phyloP scores from a whole-genome alignment of 805 yeast species.

The Monosporozyma solicola region DNA sequence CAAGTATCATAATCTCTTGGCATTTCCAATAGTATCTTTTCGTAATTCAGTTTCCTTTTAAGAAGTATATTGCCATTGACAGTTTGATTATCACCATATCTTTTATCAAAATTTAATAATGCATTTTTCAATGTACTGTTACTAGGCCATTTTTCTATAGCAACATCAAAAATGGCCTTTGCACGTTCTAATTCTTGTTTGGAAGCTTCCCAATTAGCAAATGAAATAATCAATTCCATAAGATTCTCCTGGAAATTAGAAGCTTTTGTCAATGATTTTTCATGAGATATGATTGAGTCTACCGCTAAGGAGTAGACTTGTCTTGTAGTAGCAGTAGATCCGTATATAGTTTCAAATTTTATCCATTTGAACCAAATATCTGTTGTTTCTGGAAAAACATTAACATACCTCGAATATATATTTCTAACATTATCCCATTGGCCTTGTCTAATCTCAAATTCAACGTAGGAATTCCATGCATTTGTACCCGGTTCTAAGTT shows the following conservation, averaged over 20 bases:
- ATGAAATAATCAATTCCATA: conserved; percentile 31
- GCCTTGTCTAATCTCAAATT: conserved; percentile 61
- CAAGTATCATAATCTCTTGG: conserved; percentile 66
- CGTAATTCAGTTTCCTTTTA: conserved; percentile 51
- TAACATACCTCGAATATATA: conserved; percentile 49
- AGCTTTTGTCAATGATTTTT: conserved; percentile 4
- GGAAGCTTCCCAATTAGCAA: conserved; percentile 66
- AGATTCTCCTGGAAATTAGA: conserved; percentile 29
- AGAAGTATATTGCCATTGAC: conserved; percentile 43
- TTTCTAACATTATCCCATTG: conserved; percentile 49
- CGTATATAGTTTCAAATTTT: conserved; percentile 52
- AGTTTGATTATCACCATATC: conserved; percentile 46
- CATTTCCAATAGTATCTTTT: conserved; percentile 35
- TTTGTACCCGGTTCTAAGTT: conserved; percentile 57
- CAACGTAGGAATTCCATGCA: conserved; percentile 70
- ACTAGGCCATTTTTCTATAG: conserved; percentile 38
- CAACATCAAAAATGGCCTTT: conserved; percentile 45
- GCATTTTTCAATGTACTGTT: conserved; percentile 32
- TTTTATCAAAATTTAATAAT: conserved; percentile 55
- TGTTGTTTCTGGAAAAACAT: conserved; percentile 40
- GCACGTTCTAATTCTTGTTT: conserved; percentile 56
- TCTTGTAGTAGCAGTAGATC: conserved; percentile 41
- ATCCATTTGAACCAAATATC: conserved; percentile 69
- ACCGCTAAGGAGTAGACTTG: conserved; percentile 60
- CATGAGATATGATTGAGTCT: conserved; percentile 37